Evolutionary conservation across 2,329 filamentous ascomycete genomes (phyloP).

Genomic region (Saccharata proteae): DNA sequence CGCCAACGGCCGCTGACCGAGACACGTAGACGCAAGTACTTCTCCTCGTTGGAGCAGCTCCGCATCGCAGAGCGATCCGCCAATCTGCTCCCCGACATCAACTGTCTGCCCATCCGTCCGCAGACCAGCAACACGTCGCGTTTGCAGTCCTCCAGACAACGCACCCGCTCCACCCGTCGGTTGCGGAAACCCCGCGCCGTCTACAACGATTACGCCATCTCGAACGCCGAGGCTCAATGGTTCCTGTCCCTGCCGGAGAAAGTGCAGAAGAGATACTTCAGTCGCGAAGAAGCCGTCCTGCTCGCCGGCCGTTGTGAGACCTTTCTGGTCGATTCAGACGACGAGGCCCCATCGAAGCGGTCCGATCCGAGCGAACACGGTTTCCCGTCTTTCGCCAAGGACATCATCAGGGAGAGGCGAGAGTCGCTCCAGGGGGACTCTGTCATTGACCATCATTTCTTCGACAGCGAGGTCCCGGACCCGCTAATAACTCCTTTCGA

Average conservation of each 20-base stretch:
- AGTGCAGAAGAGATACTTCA: conserved; percentile 58
- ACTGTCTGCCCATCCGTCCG: conserved; percentile 8
- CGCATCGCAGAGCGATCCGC: conserved; percentile 46
- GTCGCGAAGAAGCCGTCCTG: conserved; percentile 56
- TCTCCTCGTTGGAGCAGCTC: conserved; percentile 59
- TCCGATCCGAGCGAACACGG: too few relatives aligned
- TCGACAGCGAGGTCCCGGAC: conserved; percentile 1
- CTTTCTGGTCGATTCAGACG: conserved; percentile 13
- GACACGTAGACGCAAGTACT: conserved; percentile 50
- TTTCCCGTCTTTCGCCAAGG: too few relatives aligned
- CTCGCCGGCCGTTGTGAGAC: conserved; percentile 43
- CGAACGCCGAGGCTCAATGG: conserved; percentile 51
- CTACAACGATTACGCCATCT: conserved; percentile 21
- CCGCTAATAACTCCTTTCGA: too few relatives aligned
- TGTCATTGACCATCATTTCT: conserved; percentile 1
- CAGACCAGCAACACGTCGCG: conserved; percentile 5
- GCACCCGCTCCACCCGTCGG: conserved; percentile 15
- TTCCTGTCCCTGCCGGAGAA: conserved; percentile 62
- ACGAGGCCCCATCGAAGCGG: too few relatives aligned
- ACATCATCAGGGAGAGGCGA: conserved; percentile 4
- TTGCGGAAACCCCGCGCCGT: conserved; percentile 23
- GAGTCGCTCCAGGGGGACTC: conserved; percentile 3
- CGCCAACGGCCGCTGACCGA: background rate
- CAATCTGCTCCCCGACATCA: conserved; percentile 1
- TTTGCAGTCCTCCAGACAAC: background rate